phyloP scores from a whole-genome alignment of 1,284 basidiomycete species.

The Neolentinus lepideus region DNA sequence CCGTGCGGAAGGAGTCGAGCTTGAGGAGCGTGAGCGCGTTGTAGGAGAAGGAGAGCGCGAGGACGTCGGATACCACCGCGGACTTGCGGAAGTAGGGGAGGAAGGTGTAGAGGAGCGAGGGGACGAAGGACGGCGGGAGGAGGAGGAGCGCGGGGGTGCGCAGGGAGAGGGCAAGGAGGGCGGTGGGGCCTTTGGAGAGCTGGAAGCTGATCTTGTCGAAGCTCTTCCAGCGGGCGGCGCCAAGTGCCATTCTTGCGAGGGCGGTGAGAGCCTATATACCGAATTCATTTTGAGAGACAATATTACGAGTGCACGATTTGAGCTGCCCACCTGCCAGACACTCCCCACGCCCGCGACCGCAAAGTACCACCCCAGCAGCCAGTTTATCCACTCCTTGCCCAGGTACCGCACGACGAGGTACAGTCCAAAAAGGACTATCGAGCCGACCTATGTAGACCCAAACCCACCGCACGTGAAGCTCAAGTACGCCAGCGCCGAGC shows the following conservation, averaged over 20 bases:
- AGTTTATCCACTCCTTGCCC: slow-evolving; percentile 80
- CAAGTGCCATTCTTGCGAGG: slow-evolving; percentile 37
- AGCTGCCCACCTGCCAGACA: slow-evolving; percentile 57
- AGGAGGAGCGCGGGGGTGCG: slow-evolving; percentile 61
- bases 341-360: slow-evolving; percentile 54
- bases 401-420: slow-evolving; percentile 73
- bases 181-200: slow-evolving; percentile 38
- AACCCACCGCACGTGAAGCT: background rate
- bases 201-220: slow-evolving; percentile 40
- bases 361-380: slow-evolving; percentile 74
- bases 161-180: slow-evolving; percentile 40
- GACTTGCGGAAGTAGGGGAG: slow-evolving; percentile 42
- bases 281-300: too few species aligned
- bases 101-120: slow-evolving; percentile 65
- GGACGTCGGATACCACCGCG: slow-evolving; percentile 71
- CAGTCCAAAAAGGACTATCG: slow-evolving; percentile 54
- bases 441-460: slow-evolving; percentile 48
- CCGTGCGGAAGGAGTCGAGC: slow-evolving; percentile 89
- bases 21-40: slow-evolving; percentile 79
- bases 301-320: too few species aligned
- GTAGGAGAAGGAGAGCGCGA: slow-evolving; percentile 82
- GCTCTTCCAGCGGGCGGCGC: slow-evolving; percentile 42
- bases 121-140: slow-evolving; percentile 55
- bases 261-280: slow-evolving; percentile 51
- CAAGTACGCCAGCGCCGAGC: too few species aligned